Base-by-base conservation (phyloP, 106 monocot genomes). In the Amphibolis antarctica region DNA sequence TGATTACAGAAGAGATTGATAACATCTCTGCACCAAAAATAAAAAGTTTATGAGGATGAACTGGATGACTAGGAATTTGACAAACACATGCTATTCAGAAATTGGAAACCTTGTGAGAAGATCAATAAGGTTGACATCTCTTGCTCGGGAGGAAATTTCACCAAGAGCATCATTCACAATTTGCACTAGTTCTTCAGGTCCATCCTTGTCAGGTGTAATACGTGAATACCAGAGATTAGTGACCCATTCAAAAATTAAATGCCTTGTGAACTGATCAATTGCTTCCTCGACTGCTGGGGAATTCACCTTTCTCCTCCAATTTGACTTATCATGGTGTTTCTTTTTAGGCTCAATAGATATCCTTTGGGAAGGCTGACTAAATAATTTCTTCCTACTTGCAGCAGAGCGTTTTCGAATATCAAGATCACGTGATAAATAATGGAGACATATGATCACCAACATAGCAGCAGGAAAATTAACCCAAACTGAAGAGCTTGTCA, bases 191-290 rank as follows among this genome's bases (percentile, higher is more conserved):
- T 90, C 96, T 74, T 98, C 96, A 19, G 96, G 96, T 23, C 76
- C 90, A 62, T 84, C 86, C 55, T 53, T 86, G 60, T 98, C 96
- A 46, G 96, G 90, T 24, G 96, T 90, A 72, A 98, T 77, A 30
- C 80, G 86, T 7, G 82, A 79, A 67, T 98, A 98, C 96, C 96
- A 98, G 9, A 98, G 86, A 82, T 98, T 80, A n/a, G 86, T 85
- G 29, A 98, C 74, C 89, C 89, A 98, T 66, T 98, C 96, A 72
- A 86, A 80, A n/a, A 90, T 58, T 54, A 98, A 48, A 65, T 98
- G 96, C 25, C 90, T 79, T 30, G 86, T 85, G 66, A 98, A 90
- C 30, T 90, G 86, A 53, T 98, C 90, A 66, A 90, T 82, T 68
- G 96, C 96, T 66, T 70, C 84, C 71, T 90, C 96, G 66, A 86